Evolutionary conservation across 176 grass and related monocot genomes (phyloP).

Genomic region (Poa annua): DNA sequence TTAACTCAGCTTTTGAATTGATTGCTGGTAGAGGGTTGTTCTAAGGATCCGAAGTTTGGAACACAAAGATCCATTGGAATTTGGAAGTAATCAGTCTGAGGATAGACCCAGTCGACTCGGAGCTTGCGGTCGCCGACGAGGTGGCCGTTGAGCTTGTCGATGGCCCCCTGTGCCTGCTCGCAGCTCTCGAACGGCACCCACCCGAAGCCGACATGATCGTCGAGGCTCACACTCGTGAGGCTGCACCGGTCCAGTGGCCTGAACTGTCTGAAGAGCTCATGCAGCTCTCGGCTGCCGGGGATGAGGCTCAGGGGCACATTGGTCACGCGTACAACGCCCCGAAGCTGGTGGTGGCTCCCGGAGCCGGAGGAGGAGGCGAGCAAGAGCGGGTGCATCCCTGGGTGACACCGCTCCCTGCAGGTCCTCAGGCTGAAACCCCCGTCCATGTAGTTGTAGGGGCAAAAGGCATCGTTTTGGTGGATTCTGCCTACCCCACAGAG

Average conservation of each 20-base stretch:
- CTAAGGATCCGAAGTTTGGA: not conserved
- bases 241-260: not conserved
- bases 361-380: not conserved
- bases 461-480: not conserved
- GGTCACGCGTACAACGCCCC: not conserved
- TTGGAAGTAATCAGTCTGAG: not conserved
- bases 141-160: not conserved
- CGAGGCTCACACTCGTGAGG: not conserved
- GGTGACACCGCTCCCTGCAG: too few species aligned
- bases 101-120: conserved; percentile 10
- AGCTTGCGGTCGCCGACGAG: not conserved
- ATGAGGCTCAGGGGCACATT: not conserved
- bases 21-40: too few species aligned
- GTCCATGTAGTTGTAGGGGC: not conserved
- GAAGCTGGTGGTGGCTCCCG: not conserved
- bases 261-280: not conserved
- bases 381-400: too few species aligned
- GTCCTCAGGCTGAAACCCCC: too few species aligned
- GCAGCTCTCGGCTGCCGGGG: not conserved
- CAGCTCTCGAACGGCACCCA: not conserved
- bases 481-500: not conserved
- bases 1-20: not conserved
- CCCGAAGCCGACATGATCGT: not conserved
- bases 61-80: not conserved
- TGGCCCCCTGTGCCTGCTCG: not conserved